These are phyloP conservation scores for Parascedosporium putredinis DNA, from an alignment of 2,329 filamentous ascomycete genomes.

Conservation along the genomic window DNA sequence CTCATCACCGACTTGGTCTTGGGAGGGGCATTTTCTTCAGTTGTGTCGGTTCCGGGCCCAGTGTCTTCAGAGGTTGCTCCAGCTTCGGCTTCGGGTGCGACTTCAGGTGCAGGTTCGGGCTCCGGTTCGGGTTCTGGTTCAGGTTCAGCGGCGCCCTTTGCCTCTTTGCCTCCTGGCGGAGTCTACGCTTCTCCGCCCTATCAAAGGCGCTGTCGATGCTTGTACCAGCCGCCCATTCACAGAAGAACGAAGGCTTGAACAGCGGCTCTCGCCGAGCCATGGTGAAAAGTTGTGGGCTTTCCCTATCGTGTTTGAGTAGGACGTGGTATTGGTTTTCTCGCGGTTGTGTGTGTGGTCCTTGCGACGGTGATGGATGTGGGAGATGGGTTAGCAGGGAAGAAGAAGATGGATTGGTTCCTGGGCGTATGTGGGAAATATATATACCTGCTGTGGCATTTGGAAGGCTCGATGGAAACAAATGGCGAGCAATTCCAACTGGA, in stretches of 20 bases:
- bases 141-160: slow-evolving; percentile 13
- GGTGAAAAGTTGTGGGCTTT: background rate
- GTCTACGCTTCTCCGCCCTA: slow-evolving; percentile 14
- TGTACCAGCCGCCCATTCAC: slow-evolving; percentile 31
- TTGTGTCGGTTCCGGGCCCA: no score
- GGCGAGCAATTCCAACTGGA: no score
- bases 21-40: slow-evolving; percentile 13
- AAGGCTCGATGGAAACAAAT: background rate
- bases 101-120: no score
- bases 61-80: no score
- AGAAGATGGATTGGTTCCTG: no score
- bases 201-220: slow-evolving; percentile 21
- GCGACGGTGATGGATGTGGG: no score
- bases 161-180: background rate
- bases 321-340: background rate
- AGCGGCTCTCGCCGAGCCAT: background rate
- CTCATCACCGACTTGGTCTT: slow-evolving; percentile 18
- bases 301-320: background rate
- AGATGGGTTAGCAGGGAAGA: background rate
- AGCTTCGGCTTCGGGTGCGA: no score
- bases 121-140: slow-evolving; percentile 9
- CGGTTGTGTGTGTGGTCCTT: background rate
- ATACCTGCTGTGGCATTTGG: no score
- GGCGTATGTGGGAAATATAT: no score
- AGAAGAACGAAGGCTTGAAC: slow-evolving; percentile 16